Evolutionary conservation across 352 stramenopile species (phyloP), one percentile per base, ranked within the genome.

Genomic region (Pythium dissimile): DNA sequence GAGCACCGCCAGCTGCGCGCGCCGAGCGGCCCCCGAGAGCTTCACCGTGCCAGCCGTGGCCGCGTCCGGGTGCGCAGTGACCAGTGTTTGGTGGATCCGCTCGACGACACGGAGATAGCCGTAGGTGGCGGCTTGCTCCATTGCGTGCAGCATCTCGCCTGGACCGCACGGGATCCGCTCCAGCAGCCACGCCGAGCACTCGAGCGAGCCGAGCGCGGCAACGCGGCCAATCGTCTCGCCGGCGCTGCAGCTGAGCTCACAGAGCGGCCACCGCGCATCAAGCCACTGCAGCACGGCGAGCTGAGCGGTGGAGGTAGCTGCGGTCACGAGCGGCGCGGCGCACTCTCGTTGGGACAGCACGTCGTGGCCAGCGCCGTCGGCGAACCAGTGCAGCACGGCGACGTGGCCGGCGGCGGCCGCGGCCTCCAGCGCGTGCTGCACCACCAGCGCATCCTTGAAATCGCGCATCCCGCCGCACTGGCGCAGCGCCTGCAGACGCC

Each of bases 1-100:
- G 4, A 63, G 55, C 46, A 63, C 35, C n/a, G 46, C 27, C 20
- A 63, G 55, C 37, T 56, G 45, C 18, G 45, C 55, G n/a, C 39
- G 43, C 2, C 27, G 23, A 26, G 46, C 55, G 18, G 44, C 46
- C 7, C 23, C 11, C 3, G 18, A 38, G 12, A 63, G 27, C 15
- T 12, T 16, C 34, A 54, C 15, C 12, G 41, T 34, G 43, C 26
- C 11, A 43, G 15, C 13, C 5, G 13, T 7, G 28, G 10, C 26
- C 8, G 21, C 39, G 5, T 11, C 6, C 8, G n/a, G 18, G 8
- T 16, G 15, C 4, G 18, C 26, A 13, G 18, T 8, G 38, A 45
- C n/a, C 20, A 50, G 37, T 11, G 24, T 44, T 5, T 43, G 5
- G 12, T 56, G 42, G 1, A 63, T 27, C 55, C 55, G 57, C 31